Base-by-base conservation (phyloP, 2,329 filamentous ascomycete species). In the Phyllosticta paracitricarpa region DNA sequence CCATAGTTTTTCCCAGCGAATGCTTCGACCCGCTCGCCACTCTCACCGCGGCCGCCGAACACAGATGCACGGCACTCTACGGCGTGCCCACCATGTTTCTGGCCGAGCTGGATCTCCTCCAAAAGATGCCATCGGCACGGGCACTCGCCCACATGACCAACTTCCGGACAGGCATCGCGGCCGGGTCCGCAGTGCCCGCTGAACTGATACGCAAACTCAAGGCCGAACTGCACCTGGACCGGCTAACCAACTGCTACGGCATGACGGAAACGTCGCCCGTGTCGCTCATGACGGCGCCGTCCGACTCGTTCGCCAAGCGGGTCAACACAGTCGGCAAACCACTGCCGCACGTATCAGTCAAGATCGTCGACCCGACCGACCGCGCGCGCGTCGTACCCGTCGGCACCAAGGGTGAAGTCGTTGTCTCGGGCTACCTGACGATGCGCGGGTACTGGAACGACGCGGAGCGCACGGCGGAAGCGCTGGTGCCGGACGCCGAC, bases 11-110 rank as follows among this genome's bases (percentile, higher is more conserved):
- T 68, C 90, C 93, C 0, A 84, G 85, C 8, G 91, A 95, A 67
- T 89, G 90, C 0, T 97, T 97, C 76, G 86, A 96, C 69, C 89
- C 93, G 0, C 73, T 79, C 2, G 89, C 89, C 0, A 82, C 88
- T 0, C 79, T 97, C 0, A 76, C 79, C 62, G 78, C 84, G 1
- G 82, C 89, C 0, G 83, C 84, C 67, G 82, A 85, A 65, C 82
- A 87, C 69, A 78, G 77, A 61, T 84, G 80, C 54, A 89, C 86
- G 0, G 86, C 83, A 0, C 82, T 97, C 0, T 94, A 97, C 73
- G 92, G 93, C 61, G 93, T 97, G 0, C 85, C 90, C 3, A 97
- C 93, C 59, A 99, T 97, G 94, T 93, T 96, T 68, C 83, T 87
- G n/a, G 87, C 92, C 26, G 86, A 95, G 68, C 82, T 97, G 4